Percentiles rank a stretch among this genome's conserved stretches.
Evolutionary conservation across 257 asterid species (phyloP).

Genomic region (Cinchona pubescens): DNA sequence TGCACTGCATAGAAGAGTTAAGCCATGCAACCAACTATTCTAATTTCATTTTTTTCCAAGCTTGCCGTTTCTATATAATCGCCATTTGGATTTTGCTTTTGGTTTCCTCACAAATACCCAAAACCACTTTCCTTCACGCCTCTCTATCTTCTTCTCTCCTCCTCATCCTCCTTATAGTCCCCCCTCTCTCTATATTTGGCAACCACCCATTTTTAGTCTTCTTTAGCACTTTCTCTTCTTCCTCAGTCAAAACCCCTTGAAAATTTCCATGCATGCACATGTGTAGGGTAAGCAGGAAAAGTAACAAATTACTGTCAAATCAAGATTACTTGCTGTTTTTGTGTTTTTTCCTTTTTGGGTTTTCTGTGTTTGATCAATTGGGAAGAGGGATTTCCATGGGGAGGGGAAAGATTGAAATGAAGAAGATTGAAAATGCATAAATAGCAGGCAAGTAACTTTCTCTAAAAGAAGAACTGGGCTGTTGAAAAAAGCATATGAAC

Average conservation of each 20-base stretch:
- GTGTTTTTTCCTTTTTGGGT: constrained; percentile 13
- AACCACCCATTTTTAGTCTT: constrained; percentile 14
- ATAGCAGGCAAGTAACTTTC: constrained; percentile 73
- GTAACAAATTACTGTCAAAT: neutral
- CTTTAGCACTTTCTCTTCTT: neutral
- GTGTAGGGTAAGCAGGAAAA: neutral
- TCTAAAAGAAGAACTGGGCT: constrained; percentile 69
- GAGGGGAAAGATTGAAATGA: constrained; percentile 73
- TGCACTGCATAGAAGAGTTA: constrained; percentile 21
- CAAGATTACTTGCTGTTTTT: constrained; percentile 2
- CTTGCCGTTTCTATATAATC: constrained; percentile 52
- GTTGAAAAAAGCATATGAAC: constrained; percentile 75
- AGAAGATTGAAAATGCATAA: constrained; percentile 74
- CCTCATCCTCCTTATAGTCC: no score
- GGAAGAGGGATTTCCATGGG: constrained; percentile 47
- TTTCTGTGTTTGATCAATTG: constrained; percentile 20
- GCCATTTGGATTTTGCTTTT: constrained; percentile 52
- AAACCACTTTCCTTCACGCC: constrained; percentile 40
- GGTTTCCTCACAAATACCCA: constrained; percentile 21
- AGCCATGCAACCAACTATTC: constrained; percentile 65
- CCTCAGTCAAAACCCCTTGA: constrained; percentile 3
- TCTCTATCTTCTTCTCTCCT: constrained; percentile 32
- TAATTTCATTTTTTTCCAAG: no score
- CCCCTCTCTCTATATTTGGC: constrained; percentile 30
- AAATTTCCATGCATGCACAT: constrained; percentile 5